A percentile compares a stretch with the other conserved stretches of the same genome.
Evolutionary conservation across 1,284 basidiomycete species (phyloP).

Genomic region (Pyrrhoderma lamaoense): DNA sequence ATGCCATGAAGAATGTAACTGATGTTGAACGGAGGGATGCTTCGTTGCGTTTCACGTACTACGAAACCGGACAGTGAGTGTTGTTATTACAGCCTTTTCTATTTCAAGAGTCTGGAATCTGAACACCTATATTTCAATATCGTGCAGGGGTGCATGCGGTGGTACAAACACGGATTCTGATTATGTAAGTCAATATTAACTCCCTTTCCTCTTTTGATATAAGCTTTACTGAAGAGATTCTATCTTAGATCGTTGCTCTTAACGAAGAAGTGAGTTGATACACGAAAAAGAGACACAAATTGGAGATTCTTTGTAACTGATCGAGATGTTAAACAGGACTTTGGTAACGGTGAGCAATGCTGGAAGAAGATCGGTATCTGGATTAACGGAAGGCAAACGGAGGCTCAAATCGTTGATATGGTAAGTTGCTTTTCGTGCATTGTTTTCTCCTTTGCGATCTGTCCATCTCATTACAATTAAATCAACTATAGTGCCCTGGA

Average conservation of each 20-base stretch:
- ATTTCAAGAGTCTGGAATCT: background rate
- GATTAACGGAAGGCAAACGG: conserved; percentile 43
- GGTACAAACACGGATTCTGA: conserved; percentile 25
- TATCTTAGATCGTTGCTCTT: conserved; percentile 43
- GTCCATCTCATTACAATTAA: background rate
- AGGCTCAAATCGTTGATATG: conserved; percentile 49
- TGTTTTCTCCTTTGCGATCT: background rate
- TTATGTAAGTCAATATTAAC: conserved; percentile 27
- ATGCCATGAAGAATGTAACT: background rate
- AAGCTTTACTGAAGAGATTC: too few relatives aligned
- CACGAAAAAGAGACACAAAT: background rate
- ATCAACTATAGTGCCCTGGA: conserved; percentile 57
- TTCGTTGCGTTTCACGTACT: conserved; percentile 25
- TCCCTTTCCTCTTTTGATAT: too few relatives aligned
- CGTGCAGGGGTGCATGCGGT: conserved; percentile 36
- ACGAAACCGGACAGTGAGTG: conserved; percentile 27
- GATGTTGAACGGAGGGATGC: background rate
- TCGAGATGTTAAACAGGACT: conserved; percentile 27
- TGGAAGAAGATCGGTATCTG: conserved; percentile 47
- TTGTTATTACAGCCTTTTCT: background rate
- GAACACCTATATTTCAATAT: background rate
- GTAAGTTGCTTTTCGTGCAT: conserved; percentile 30
- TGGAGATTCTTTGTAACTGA: conserved; percentile 3
- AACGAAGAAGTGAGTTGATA: conserved; percentile 29
- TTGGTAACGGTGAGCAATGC: conserved; percentile 38